Conservation (phyloP, 2,329 filamentous ascomycete species). For the Fusarium musae region DNA sequence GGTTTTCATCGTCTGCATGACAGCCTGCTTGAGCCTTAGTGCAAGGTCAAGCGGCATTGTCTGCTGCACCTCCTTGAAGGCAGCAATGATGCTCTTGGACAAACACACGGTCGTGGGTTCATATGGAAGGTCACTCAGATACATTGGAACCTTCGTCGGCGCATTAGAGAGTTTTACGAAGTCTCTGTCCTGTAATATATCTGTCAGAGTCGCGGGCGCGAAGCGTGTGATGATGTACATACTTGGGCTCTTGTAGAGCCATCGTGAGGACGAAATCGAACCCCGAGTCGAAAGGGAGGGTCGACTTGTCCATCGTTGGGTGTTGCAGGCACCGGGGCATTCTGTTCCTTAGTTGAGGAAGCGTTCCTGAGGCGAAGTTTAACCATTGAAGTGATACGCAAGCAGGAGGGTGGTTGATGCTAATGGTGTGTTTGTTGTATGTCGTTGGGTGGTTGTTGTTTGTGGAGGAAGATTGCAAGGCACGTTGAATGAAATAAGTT, state of each 20-base stretch:
- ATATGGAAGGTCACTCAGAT: accelerated
- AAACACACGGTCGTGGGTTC: accelerated
- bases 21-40: accelerated
- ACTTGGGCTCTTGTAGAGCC: background rate
- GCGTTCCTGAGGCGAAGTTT: accelerated
- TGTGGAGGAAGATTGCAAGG: background rate
- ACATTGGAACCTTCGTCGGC: accelerated
- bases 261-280: background rate
- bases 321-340: accelerated
- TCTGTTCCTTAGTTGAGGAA: background rate
- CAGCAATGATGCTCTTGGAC: background rate
- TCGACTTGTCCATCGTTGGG: accelerated
- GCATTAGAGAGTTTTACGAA: background rate
- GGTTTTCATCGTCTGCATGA: accelerated
- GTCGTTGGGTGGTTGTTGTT: background rate
- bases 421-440: background rate
- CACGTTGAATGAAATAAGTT: background rate
- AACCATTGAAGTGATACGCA: too few species aligned
- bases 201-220: background rate
- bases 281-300: background rate
- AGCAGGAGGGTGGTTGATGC: background rate
- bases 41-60: background rate
- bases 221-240: background rate
- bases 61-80: accelerated
- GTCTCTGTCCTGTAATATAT: background rate